phyloP scores from a whole-genome alignment of 805 yeast species.

The Metschnikowia matae region DNA sequence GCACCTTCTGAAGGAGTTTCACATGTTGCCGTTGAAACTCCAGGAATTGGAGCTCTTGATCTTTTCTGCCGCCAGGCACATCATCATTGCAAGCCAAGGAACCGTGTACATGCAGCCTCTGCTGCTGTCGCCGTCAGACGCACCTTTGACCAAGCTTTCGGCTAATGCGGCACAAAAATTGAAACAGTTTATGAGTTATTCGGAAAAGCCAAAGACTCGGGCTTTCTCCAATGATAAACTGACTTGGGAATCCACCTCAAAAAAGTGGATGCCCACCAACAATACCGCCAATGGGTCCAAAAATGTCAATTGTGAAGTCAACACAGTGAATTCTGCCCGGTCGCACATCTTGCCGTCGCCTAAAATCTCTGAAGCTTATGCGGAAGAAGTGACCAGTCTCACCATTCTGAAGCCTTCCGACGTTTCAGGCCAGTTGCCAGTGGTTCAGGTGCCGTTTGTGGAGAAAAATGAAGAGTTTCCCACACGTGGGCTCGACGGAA shows the following conservation, averaged over 20 bases:
- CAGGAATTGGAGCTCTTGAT: slow-evolving; percentile 1
- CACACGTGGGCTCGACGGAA: background rate
- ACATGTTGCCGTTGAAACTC: slow-evolving; percentile 3
- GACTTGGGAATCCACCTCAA: background rate
- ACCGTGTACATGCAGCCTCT: background rate
- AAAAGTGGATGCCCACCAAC: slow-evolving; percentile 1
- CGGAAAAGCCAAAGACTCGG: background rate
- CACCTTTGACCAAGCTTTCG: background rate
- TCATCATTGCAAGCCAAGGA: slow-evolving; percentile 1
- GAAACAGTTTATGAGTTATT: background rate
- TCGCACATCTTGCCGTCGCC: slow-evolving; percentile 3
- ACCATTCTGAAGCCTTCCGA: background rate
- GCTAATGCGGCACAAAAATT: background rate
- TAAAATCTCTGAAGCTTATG: slow-evolving; percentile 3
- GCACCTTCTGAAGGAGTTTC: slow-evolving; percentile 2
- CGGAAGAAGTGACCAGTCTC: background rate
- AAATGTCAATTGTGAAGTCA: slow-evolving; percentile 1
- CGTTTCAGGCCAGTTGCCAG: background rate
- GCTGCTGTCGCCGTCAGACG: background rate
- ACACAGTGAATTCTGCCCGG: background rate
- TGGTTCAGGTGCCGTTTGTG: background rate
- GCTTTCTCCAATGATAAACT: background rate
- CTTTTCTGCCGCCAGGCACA: background rate
- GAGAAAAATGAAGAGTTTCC: background rate
- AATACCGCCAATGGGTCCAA: background rate